Conservation (phyloP, 2,329 filamentous ascomycete genomes). For the Tolypocladium inflatum region DNA sequence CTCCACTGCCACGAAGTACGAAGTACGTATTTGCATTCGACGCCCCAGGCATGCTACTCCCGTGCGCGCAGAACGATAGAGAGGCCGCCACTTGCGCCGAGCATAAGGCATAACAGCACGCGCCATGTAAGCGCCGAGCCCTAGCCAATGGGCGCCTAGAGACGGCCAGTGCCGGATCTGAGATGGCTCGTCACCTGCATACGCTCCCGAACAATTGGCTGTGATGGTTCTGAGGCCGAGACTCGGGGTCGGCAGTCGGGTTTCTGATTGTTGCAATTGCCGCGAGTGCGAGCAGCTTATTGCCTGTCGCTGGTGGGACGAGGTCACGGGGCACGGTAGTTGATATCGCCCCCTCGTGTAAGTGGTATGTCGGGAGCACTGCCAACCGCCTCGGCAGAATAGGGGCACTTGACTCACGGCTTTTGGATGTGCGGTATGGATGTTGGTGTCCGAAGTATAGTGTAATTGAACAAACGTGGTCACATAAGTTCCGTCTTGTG, state of each 20-base stretch:
- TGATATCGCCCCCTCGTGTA: background rate
- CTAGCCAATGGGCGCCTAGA: background rate
- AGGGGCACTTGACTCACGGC: background rate
- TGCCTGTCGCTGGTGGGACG: background rate
- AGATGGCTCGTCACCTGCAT: constrained; percentile 4
- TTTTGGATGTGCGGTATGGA: background rate
- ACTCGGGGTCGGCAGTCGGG: background rate
- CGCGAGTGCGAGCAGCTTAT: background rate
- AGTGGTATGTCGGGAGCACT: too few relatives aligned
- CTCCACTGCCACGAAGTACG: background rate
- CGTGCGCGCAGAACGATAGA: too few relatives aligned
- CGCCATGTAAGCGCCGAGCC: background rate
- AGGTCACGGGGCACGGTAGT: background rate
- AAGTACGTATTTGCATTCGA: background rate
- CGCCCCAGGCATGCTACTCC: too few relatives aligned
- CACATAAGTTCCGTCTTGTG: too few relatives aligned
- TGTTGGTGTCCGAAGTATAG: too few relatives aligned
- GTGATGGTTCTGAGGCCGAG: background rate
- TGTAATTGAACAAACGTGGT: too few relatives aligned
- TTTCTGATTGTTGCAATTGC: background rate
- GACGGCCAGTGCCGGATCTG: background rate
- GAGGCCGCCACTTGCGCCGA: background rate
- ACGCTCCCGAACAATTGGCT: background rate
- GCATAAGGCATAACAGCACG: background rate
- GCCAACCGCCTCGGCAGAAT: background rate